Conservation (phyloP, 1,284 basidiomycete genomes). For the Malassezia caprae region DNA sequence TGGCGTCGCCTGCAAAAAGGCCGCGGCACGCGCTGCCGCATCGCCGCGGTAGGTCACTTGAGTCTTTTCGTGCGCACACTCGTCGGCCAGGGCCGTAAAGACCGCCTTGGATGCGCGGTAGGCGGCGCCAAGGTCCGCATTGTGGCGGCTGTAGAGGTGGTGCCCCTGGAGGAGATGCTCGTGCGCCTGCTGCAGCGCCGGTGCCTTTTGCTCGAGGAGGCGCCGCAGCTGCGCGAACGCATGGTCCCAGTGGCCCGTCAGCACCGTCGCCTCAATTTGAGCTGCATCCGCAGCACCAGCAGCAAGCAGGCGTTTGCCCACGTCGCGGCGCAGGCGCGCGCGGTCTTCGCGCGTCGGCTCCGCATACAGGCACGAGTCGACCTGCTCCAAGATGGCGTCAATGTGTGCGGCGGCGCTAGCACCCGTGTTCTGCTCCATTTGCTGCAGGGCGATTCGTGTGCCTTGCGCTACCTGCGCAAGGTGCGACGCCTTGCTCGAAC, state of each 20-base stretch:
- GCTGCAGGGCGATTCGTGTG: neutral
- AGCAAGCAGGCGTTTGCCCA: neutral
- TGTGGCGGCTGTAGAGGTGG: neutral
- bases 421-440: neutral
- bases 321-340: neutral
- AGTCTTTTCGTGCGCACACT: neutral
- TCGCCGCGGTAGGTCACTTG: neutral
- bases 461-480: neutral
- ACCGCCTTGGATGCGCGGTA: constrained; percentile 2
- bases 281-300: neutral
- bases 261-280: neutral
- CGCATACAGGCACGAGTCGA: constrained; percentile 1
- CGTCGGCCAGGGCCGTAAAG: neutral
- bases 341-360: neutral
- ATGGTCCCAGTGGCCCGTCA: neutral
- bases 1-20: constrained; percentile 9
- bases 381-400: constrained; percentile 2
- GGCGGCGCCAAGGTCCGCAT: neutral
- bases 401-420: neutral
- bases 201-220: neutral
- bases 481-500: neutral
- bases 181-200: neutral
- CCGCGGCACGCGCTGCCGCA: neutral
- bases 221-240: neutral
- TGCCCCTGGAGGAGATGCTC: neutral